Base-by-base conservation (phyloP, 257 asterid species). In the Schizonepeta tenuifolia region DNA sequence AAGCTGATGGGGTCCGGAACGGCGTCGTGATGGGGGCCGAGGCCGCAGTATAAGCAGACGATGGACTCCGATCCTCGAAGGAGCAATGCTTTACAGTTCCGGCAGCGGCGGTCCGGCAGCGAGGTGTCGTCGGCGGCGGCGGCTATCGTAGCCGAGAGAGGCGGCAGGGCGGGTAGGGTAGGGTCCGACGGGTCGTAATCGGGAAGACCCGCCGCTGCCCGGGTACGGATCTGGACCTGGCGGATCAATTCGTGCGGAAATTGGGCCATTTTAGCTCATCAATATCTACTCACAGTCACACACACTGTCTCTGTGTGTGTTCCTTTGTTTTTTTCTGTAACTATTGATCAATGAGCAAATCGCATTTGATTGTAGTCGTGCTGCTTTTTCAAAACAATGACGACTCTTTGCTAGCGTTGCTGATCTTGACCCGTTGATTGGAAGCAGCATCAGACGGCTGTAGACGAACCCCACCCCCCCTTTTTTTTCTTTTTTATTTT, bases 21-120 rank as follows among this genome's bases (percentile, higher is more conserved):
- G 67, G 70, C 82, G 51, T 85, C 90, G 70, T 77, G 79, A 41
- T 65, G 76, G 64, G 85, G 89, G 47, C 71, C 85, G 9, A 76
- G 61, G 61, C 96, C 96, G 69, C 97, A 93, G 56, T 89, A 89
- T 46, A 89, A 69, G 78, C 98, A 93, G 70, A 90, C 67, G 54
- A 88, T 71, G 2, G 98, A 89, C 63, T 88, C 77, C 9, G 81
- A 49, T 51, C 95, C 98, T 81, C 97, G 82, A 26, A 93, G 90
- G 67, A 93, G 96, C 65, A 75, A 76, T 71, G 89, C 96, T 70
- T 84, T 83, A 79, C 98, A 93, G 74, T 78, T 88, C 28, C 76
- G 69, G 82, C 97, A 93, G 51, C 96, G 93, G 78, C 81, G 89
- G 41, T 87, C 41, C 6, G 88, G 83, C 61, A 87, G 81, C 35